A percentile compares a stretch with the other conserved stretches of the same genome.
Evolutionary conservation across 768 basidiomycete genomes (phyloP).

Genomic region (Tephrocybe sp.): DNA sequence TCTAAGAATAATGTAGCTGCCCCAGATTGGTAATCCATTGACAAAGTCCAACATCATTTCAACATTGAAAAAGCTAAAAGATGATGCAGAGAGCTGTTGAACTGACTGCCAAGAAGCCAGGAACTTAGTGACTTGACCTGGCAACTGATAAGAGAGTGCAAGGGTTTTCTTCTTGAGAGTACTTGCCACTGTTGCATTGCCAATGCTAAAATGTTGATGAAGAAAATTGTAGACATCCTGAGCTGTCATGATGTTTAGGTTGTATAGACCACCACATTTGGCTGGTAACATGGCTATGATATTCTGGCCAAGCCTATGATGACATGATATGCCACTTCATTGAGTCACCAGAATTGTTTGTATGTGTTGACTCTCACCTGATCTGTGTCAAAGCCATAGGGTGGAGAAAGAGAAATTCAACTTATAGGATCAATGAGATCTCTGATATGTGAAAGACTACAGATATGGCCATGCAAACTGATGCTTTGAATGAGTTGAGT

Average conservation of each 20-base stretch:
- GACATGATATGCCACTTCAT: neutral
- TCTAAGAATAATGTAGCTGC: neutral
- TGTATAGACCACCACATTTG: neutral
- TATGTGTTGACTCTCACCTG: neutral
- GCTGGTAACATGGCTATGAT: neutral
- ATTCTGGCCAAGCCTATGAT: neutral
- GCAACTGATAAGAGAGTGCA: neutral
- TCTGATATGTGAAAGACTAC: too few relatives aligned
- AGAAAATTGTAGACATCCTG: neutral
- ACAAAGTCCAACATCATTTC: slow-evolving; percentile 1
- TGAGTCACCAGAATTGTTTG: neutral
- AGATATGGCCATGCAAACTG: too few relatives aligned
- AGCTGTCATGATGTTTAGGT: neutral
- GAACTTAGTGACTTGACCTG: neutral
- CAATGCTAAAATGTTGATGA: neutral
- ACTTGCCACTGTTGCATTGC: neutral
- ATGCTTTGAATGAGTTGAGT: too few relatives aligned
- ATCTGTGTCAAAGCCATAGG: neutral
- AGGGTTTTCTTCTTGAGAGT: neutral
- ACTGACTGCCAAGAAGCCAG: neutral
- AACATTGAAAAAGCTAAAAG: neutral
- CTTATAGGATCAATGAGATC: neutral
- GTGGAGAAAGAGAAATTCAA: neutral
- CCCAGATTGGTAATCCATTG: neutral
- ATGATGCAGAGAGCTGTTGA: neutral